Conservation (phyloP, 129 eudicot species). For the Sambucus nigra region DNA sequence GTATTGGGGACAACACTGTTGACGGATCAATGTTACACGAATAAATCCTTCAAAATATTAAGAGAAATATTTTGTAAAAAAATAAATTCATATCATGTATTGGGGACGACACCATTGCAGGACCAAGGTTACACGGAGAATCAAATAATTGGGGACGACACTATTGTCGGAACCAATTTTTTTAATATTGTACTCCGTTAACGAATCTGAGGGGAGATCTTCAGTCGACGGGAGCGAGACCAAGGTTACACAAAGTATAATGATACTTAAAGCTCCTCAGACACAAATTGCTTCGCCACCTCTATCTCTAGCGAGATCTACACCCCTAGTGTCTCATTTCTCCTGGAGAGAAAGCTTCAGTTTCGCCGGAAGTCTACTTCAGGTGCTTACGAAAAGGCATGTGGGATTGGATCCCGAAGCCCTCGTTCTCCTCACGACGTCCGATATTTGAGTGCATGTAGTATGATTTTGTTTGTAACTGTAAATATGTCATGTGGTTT, state of each 20-base stretch:
- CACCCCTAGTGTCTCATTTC: conserved; percentile 91
- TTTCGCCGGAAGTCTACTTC: conserved; percentile 79
- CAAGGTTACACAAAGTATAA: conserved; percentile 75
- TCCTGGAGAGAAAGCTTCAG: conserved; percentile 59
- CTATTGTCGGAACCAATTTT: no score
- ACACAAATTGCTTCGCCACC: conserved; percentile 46
- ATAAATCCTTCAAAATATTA: no score
- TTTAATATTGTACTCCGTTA: no score
- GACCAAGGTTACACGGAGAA: no score
- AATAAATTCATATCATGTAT: no score
- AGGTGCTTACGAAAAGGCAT: conserved; percentile 59
- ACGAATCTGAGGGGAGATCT: conserved; percentile 21
- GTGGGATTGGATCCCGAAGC: conserved; percentile 77
- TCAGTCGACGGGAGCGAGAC: conserved; percentile 25
- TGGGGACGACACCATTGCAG: no score
- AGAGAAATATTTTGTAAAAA: no score
- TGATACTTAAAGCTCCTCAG: conserved; percentile 61
- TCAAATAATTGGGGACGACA: no score
- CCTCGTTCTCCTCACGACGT: conserved; percentile 93
- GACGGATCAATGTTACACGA: no score
- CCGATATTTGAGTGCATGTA: conserved; percentile 69
- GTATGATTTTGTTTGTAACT: no score
- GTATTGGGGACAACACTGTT: no score
- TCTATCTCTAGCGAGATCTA: conserved; percentile 80
- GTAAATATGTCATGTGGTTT: no score